Evolutionary conservation across 257 asterid genomes (phyloP).

Genomic region (Lavandula angustifolia): DNA sequence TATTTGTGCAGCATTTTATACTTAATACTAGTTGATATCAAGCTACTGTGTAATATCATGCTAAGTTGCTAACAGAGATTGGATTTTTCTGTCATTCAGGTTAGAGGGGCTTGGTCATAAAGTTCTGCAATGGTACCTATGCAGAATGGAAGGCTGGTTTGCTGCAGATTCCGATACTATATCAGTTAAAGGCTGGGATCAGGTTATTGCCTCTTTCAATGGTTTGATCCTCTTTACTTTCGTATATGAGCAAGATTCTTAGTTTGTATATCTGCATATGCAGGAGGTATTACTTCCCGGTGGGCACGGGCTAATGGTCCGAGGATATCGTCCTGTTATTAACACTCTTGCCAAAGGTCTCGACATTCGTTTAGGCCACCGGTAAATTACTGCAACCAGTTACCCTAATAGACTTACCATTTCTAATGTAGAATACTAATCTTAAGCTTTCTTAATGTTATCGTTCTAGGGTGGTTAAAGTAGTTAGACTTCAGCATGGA

Average conservation of each 20-base stretch:
- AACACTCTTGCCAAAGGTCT: slow-evolving; percentile 93
- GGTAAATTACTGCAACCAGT: slow-evolving; percentile 39
- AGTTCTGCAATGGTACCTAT: slow-evolving; percentile 94
- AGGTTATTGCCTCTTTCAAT: slow-evolving; percentile 48
- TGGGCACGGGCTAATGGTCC: slow-evolving; percentile 97
- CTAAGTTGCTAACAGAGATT: slow-evolving; percentile 3
- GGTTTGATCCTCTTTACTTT: not conserved
- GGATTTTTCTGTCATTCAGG: slow-evolving; percentile 38
- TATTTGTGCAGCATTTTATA: slow-evolving; percentile 8
- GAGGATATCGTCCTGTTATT: slow-evolving; percentile 89
- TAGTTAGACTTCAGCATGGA: slow-evolving; percentile 72
- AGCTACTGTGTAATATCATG: not conserved
- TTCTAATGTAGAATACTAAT: not conserved
- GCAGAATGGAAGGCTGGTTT: slow-evolving; percentile 99
- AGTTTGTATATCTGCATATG: slow-evolving; percentile 6
- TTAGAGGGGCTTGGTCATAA: slow-evolving; percentile 75
- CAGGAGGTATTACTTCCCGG: slow-evolving; percentile 95
- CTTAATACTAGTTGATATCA: not conserved
- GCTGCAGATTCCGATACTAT: slow-evolving; percentile 96
- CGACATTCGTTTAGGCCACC: slow-evolving; percentile 79
- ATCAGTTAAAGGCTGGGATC: slow-evolving; percentile 89
- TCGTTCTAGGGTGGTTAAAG: slow-evolving; percentile 61
- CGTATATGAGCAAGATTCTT: not conserved
- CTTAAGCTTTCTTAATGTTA: slow-evolving; percentile 18
- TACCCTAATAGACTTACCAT: slow-evolving; percentile 13